Evolutionary conservation across 306 rosid genomes (phyloP), one percentile per base, ranked within the genome.

Genomic region (Lagenaria siceraria): DNA sequence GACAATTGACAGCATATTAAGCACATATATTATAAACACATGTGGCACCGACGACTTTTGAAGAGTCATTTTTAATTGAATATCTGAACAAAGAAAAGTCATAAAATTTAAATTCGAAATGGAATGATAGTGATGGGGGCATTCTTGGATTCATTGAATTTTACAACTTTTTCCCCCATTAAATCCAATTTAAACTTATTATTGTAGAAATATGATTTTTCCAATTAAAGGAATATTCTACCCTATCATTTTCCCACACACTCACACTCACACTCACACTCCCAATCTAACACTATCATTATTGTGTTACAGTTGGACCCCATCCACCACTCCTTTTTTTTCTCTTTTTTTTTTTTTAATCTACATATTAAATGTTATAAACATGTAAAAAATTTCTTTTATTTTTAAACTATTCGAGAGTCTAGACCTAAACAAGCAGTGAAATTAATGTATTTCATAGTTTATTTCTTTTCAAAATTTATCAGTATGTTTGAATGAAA

Each of bases 11-110:
- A 46, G 51, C 51, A 55, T 55, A 21, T 0, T 1, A 6, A 15
- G 4, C 13, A 8, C 17, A 21, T 69, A 69, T 22, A 69, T 10
- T 5, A 69, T 69, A 38, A 65, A 51, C 2, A 10, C 73, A 65
- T 38, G 51, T 69, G 36, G 75, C 75, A 69, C 55, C 75, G 74
- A 69, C 75, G 74, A 66, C 36, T 48, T 69, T 42, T 12, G 75
- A 69, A 42, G 33, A 11, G 58, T 7, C 24, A 19, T 19, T 53
- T n/a, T 53, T 53, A 19, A 53, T 53, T 53, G 58, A 7, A 19
- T 51, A 51, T 51, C 21, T 51, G 8, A 51, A 15, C 1, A 53
- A n/a, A 53, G 3, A 53, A 53, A 53, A 53, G 78, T 36, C 31
- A 36, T 35, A 7, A 52, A 14, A 52, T n/a, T 11, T 54, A 53